These are phyloP conservation scores for Fusarium sp. DNA, from an alignment of 2,329 filamentous ascomycete species.

Conservation along the genomic window DNA sequence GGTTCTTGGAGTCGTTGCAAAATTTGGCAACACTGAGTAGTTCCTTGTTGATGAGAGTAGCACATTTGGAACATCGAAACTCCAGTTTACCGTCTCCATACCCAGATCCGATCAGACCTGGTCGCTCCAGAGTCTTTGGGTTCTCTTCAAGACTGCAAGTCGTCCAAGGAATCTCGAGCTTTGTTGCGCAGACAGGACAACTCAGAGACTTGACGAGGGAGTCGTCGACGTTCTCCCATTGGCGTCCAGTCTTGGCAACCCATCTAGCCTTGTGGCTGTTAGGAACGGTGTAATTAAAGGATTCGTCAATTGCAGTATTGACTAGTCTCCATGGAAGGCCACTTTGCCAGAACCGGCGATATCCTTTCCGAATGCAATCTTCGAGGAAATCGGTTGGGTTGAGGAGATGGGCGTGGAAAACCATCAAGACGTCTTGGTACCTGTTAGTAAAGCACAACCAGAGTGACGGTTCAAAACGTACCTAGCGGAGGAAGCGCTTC, in stretches of 20 bases:
- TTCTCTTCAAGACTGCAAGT: slow-evolving; percentile 47
- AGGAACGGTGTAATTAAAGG: slow-evolving; percentile 64
- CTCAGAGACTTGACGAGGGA: slow-evolving; percentile 55
- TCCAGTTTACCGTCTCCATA: slow-evolving; percentile 71
- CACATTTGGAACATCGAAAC: slow-evolving; percentile 64
- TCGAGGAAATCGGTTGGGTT: slow-evolving; percentile 68
- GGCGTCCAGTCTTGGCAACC: slow-evolving; percentile 55
- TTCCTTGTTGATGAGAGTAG: slow-evolving; percentile 64
- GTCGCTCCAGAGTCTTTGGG: slow-evolving; percentile 21
- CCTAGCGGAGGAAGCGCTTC: slow-evolving; percentile 38
- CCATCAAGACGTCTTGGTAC: slow-evolving; percentile 73
- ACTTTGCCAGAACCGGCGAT: slow-evolving; percentile 60
- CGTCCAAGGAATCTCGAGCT: slow-evolving; percentile 66
- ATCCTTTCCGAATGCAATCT: slow-evolving; percentile 36
- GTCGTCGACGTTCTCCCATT: slow-evolving; percentile 69
- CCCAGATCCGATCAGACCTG: slow-evolving; percentile 62
- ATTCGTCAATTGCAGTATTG: slow-evolving; percentile 64
- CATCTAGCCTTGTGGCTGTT: slow-evolving; percentile 58
- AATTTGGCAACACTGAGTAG: slow-evolving; percentile 69
- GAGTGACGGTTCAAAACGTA: slow-evolving; percentile 3
- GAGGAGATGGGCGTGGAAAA: slow-evolving; percentile 79
- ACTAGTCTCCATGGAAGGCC: slow-evolving; percentile 73
- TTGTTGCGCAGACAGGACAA: slow-evolving; percentile 56
- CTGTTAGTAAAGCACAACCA: neutral
- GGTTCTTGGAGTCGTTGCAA: slow-evolving; percentile 63